These are phyloP conservation scores for Amanita thiersii DNA, from an alignment of 768 basidiomycete species.

Conservation along the genomic window DNA sequence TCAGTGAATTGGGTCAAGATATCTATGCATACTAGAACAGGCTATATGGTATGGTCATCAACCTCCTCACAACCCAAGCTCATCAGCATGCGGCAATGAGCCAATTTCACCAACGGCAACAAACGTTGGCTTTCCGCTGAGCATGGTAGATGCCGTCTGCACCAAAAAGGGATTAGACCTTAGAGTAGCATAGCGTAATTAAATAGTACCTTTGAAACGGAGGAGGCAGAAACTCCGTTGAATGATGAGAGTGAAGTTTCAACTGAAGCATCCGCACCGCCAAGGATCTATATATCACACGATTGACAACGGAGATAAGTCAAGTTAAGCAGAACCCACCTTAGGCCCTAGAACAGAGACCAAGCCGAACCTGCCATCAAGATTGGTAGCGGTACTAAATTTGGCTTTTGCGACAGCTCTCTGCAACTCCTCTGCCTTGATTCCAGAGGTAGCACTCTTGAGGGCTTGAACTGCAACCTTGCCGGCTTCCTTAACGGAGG, in stretches of 20 bases:
- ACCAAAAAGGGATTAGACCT: neutral
- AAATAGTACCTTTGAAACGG: slow-evolving; percentile 60
- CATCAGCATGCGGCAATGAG: slow-evolving; percentile 76
- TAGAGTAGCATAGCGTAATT: neutral
- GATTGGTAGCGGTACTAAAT: slow-evolving; percentile 63
- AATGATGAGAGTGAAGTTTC: slow-evolving; percentile 59
- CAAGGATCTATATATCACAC: slow-evolving; percentile 43
- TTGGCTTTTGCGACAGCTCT: slow-evolving; percentile 83
- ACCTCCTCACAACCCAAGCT: slow-evolving; percentile 61
- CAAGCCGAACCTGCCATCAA: slow-evolving; percentile 67
- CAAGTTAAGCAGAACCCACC: slow-evolving; percentile 30
- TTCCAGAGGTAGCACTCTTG: slow-evolving; percentile 50
- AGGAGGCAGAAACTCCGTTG: slow-evolving; percentile 57
- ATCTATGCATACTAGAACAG: slow-evolving; percentile 15
- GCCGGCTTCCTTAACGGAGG: slow-evolving; percentile 58
- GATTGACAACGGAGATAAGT: neutral
- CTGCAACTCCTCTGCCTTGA: slow-evolving; percentile 66
- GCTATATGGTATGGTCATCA: slow-evolving; percentile 8
- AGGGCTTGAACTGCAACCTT: slow-evolving; percentile 63
- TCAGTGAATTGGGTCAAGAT: slow-evolving; percentile 9
- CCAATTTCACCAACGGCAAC: slow-evolving; percentile 79
- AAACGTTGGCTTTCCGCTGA: slow-evolving; percentile 75
- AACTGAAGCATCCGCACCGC: slow-evolving; percentile 41
- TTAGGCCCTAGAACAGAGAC: slow-evolving; percentile 53
- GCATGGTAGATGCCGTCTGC: slow-evolving; percentile 57